Percentiles rank a stretch among this genome's conserved stretches.
Evolutionary conservation across 176 grass and related monocot genomes (phyloP).

Genomic region (Oryza glaberrima): DNA sequence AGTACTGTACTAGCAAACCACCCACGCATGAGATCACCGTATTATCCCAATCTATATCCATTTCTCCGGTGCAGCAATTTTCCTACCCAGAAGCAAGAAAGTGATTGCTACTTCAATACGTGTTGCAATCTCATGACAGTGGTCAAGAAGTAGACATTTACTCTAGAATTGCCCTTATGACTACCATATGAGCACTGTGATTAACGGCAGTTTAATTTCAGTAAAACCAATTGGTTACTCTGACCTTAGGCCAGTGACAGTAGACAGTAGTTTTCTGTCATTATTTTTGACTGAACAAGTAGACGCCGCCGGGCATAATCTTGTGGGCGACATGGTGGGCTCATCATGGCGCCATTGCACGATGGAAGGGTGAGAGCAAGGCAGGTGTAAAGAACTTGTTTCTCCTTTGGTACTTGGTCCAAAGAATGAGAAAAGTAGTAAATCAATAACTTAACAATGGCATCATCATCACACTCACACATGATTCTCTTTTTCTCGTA

Average conservation of each 20-base stretch:
- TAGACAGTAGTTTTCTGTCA: neutral
- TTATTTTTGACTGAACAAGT: neutral
- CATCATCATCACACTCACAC: slow-evolving; percentile 8
- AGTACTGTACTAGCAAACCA: neutral
- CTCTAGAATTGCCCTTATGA: neutral
- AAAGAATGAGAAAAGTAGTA: slow-evolving; percentile 5
- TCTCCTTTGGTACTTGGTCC: slow-evolving; percentile 16
- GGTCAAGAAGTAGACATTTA: neutral
- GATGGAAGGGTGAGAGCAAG: slow-evolving; percentile 33
- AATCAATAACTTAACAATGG: neutral
- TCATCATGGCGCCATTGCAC: slow-evolving; percentile 19
- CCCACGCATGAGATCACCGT: neutral
- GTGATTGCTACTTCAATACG: neutral
- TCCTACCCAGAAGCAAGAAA: neutral
- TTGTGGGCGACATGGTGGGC: slow-evolving; percentile 23
- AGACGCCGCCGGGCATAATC: slow-evolving; percentile 16
- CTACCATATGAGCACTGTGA: neutral
- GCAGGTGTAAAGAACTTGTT: slow-evolving; percentile 16
- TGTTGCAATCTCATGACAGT: neutral
- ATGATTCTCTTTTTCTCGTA: neutral
- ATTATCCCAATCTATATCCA: neutral
- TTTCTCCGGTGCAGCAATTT: neutral
- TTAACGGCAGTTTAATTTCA: too few species aligned
- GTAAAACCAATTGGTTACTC: too few species aligned
- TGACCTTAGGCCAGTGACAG: slow-evolving; percentile 7